These are phyloP conservation scores for Marsdenia floribunda DNA, from an alignment of 257 asterid genomes.

Conservation along the genomic window DNA sequence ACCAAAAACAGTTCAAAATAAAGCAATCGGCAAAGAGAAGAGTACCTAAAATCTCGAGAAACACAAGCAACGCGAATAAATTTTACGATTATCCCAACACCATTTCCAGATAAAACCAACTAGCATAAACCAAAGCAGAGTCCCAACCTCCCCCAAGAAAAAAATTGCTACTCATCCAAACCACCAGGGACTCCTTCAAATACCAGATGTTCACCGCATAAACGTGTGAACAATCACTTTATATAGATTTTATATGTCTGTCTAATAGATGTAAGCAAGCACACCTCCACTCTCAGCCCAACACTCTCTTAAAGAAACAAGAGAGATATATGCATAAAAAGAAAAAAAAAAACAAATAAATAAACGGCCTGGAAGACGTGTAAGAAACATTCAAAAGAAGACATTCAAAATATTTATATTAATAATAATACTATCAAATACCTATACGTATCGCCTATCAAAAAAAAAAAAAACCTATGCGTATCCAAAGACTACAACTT, in stretches of 20 bases:
- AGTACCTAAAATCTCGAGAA: slow-evolving; percentile 29
- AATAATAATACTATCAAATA: slow-evolving; percentile 19
- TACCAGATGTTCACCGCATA: slow-evolving; percentile 21
- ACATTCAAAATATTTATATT: slow-evolving; percentile 7
- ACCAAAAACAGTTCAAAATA: slow-evolving; percentile 4
- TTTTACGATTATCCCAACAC: slow-evolving; percentile 22
- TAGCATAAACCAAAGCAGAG: slow-evolving; percentile 16
- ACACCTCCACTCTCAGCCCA: slow-evolving; percentile 32
- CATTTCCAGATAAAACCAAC: slow-evolving; percentile 29
- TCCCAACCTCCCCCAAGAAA: slow-evolving; percentile 15
- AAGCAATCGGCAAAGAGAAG: slow-evolving; percentile 8
- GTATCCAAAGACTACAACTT: slow-evolving; percentile 9
- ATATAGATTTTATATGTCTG: slow-evolving; percentile 4
- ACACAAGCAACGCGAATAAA: slow-evolving; percentile 19
- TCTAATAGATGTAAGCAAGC: slow-evolving; percentile 22
- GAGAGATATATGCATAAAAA: not conserved
- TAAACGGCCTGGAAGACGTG: slow-evolving; percentile 54
- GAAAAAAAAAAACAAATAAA: slow-evolving; percentile 34
- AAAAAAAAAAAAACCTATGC: too few relatives aligned
- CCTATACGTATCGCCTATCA: too few relatives aligned
- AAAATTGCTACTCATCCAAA: slow-evolving; percentile 19
- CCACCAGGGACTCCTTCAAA: slow-evolving; percentile 19
- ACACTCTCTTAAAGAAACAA: slow-evolving; percentile 11
- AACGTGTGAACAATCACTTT: slow-evolving; percentile 22
- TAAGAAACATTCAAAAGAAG: slow-evolving; percentile 47